Evolutionary conservation across 768 basidiomycete genomes (phyloP).

Genomic region (Paxillus rubicundulus): DNA sequence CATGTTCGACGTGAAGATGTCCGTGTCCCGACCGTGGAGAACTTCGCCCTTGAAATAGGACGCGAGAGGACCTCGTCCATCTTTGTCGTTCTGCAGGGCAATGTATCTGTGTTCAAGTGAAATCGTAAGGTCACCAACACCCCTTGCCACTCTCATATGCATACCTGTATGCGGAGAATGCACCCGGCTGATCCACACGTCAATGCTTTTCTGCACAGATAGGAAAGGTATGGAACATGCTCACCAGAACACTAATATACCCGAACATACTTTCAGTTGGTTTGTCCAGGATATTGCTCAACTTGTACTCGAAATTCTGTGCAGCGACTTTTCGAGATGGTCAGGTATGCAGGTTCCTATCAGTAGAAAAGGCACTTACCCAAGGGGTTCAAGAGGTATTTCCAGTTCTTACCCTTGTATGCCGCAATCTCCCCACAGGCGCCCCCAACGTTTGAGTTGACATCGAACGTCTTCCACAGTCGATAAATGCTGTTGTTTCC

Average conservation of each 20-base stretch:
- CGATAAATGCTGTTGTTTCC: conserved; percentile 87
- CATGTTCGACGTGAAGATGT: conserved; percentile 96
- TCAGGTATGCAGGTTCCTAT: not conserved
- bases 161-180: conserved; percentile 86
- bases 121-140: conserved; percentile 3
- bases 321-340: conserved; percentile 62
- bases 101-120: conserved; percentile 54
- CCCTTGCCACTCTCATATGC: not conserved
- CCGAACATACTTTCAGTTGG: conserved; percentile 87
- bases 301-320: conserved; percentile 95
- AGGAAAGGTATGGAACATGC: conserved; percentile 13
- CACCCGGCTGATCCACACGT: conserved; percentile 63
- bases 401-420: conserved; percentile 91
- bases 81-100: conserved; percentile 81
- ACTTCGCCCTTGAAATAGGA: conserved; percentile 98
- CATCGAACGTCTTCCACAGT: conserved; percentile 93
- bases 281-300: conserved; percentile 88
- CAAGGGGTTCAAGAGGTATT: conserved; percentile 76
- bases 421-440: conserved; percentile 97
- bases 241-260: conserved; percentile 91
- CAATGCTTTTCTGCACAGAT: conserved; percentile 3
- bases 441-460: conserved; percentile 90
- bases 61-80: conserved; percentile 82
- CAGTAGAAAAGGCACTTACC: conserved; percentile 41
- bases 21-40: conserved; percentile 77